Conservation (phyloP, 148 eudicot species). For the Nyssa sinensis region DNA sequence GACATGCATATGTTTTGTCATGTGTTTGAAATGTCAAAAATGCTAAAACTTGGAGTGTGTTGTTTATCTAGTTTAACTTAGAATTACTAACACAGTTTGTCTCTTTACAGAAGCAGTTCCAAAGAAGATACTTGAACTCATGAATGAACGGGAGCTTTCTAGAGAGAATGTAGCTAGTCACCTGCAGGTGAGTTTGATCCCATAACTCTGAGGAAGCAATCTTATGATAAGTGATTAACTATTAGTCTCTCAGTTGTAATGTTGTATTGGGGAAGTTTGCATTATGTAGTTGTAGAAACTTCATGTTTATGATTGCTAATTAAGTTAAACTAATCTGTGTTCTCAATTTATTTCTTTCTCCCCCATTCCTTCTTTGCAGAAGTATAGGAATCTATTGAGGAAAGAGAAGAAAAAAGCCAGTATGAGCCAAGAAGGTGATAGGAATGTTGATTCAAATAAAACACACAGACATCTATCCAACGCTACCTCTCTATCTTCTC, state of each 20-base stretch:
- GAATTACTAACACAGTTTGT: not conserved
- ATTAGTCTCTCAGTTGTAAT: too few species aligned
- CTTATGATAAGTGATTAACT: too few species aligned
- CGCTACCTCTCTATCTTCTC: not conserved
- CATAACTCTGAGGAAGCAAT: not conserved
- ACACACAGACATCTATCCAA: not conserved
- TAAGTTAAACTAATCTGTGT: not conserved
- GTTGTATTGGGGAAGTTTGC: not conserved
- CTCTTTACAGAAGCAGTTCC: not conserved
- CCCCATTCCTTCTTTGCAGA: not conserved
- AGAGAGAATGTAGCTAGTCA: not conserved
- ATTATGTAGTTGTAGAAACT: not conserved
- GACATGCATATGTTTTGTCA: too few species aligned
- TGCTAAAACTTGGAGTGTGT: not conserved
- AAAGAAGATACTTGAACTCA: conserved; percentile 2
- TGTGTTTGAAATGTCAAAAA: not conserved
- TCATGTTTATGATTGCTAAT: not conserved
- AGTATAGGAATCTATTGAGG: not conserved
- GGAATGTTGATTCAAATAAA: not conserved
- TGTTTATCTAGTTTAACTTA: not conserved
- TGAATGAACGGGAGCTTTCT: not conserved
- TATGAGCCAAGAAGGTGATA: not conserved
- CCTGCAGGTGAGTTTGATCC: not conserved
- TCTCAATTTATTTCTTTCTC: not conserved
- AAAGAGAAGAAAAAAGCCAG: not conserved